Conservation (phyloP, 2,329 filamentous ascomycete species). For the Colletotrichum abscissum region DNA sequence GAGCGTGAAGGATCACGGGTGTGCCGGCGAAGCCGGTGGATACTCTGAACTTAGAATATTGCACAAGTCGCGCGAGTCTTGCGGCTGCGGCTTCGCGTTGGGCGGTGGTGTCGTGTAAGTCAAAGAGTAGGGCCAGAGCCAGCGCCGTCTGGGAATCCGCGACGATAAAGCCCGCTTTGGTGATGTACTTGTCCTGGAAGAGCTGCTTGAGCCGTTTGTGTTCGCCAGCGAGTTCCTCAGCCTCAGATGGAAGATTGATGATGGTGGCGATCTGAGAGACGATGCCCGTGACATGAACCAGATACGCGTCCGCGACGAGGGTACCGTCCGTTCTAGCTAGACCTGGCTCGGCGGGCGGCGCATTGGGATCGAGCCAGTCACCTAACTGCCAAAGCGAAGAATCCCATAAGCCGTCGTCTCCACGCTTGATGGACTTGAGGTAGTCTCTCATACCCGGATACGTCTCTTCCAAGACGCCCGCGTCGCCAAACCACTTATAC, state of each 20-base stretch:
- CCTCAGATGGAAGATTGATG: slow-evolving; percentile 44
- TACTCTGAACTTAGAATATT: slow-evolving; percentile 46
- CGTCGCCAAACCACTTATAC: slow-evolving; percentile 52
- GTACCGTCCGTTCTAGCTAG: slow-evolving; percentile 51
- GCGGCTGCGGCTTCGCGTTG: slow-evolving; percentile 39
- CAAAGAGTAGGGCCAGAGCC: slow-evolving; percentile 49
- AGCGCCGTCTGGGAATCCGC: slow-evolving; percentile 54
- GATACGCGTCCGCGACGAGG: slow-evolving; percentile 59
- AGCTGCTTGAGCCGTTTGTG: slow-evolving; percentile 38
- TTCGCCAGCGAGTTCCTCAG: slow-evolving; percentile 37
- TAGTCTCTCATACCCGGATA: slow-evolving; percentile 53
- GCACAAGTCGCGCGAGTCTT: slow-evolving; percentile 45
- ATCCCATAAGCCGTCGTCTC: slow-evolving; percentile 52
- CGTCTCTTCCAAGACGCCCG: slow-evolving; percentile 47
- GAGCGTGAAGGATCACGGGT: slow-evolving; percentile 48
- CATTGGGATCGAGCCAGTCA: slow-evolving; percentile 61
- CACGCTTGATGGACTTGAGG: slow-evolving; percentile 48
- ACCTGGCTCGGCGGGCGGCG: slow-evolving; percentile 53
- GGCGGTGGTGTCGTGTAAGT: slow-evolving; percentile 41
- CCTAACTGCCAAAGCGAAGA: slow-evolving; percentile 49
- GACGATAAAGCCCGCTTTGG: slow-evolving; percentile 41
- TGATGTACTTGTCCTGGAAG: slow-evolving; percentile 47
- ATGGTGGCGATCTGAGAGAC: slow-evolving; percentile 47
- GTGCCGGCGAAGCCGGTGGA: slow-evolving; percentile 58
- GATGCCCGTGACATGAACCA: slow-evolving; percentile 54